Conservation (phyloP, 495 filamentous ascomycete genomes). For the Annulohypoxylon moriforme region DNA sequence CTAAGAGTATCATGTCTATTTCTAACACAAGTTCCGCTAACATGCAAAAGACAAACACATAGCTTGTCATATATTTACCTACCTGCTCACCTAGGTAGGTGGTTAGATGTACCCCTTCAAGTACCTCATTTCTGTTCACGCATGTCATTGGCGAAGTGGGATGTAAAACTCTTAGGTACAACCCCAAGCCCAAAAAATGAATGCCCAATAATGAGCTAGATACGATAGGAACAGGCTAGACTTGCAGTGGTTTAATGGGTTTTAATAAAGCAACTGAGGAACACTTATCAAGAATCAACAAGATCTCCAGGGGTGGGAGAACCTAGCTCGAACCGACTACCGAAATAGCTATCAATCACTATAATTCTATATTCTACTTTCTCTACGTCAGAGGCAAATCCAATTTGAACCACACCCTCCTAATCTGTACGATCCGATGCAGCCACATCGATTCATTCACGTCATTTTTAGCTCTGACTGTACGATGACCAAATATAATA, state of each 20-base stretch:
- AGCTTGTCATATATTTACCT: neutral
- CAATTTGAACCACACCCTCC: conserved; percentile 16
- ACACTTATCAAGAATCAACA: conserved; percentile 19
- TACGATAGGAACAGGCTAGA: conserved; percentile 35
- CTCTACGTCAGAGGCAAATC: conserved; percentile 26
- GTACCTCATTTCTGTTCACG: neutral
- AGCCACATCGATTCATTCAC: neutral
- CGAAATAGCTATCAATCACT: conserved; percentile 7
- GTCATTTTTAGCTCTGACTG: conserved; percentile 29
- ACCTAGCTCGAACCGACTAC: conserved; percentile 16
- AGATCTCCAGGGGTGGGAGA: conserved; percentile 35
- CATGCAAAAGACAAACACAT: neutral
- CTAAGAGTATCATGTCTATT: neutral
- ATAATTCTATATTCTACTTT: neutral
- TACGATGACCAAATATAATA: conserved; percentile 16
- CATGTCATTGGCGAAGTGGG: neutral
- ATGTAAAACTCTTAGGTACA: neutral
- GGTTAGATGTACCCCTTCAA: neutral
- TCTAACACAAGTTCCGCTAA: neutral
- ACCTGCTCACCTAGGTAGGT: neutral
- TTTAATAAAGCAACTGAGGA: neutral
- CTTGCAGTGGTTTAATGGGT: conserved; percentile 15
- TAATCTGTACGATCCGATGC: neutral
- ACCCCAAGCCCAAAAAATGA: neutral
- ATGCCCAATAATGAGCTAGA: conserved; percentile 21